Evolutionary conservation across 306 rosid species (phyloP).

Genomic region (Fragaria iinumae): DNA sequence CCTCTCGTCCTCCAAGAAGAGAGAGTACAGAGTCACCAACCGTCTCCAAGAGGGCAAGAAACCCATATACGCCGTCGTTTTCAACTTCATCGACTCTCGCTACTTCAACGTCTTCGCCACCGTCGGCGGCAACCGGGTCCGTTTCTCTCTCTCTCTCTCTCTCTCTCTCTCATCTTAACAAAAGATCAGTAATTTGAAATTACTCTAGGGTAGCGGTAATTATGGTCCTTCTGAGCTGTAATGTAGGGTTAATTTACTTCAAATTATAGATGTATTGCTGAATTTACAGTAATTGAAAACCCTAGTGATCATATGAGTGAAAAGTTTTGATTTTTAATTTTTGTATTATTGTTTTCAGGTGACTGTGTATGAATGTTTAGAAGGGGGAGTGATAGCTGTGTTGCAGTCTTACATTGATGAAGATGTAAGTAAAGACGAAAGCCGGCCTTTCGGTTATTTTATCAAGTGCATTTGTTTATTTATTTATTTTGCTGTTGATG

Average conservation of each 20-base stretch:
- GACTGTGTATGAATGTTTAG: conserved; percentile 71
- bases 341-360: conserved; percentile 41
- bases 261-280: too few relatives aligned
- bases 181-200: background rate
- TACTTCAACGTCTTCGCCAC: conserved; percentile 85
- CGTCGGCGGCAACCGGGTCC: conserved; percentile 87
- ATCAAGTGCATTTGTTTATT: background rate
- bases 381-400: conserved; percentile 82
- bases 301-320: background rate
- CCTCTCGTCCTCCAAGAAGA: conserved; percentile 49
- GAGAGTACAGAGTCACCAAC: conserved; percentile 78
- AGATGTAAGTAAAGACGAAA: conserved; percentile 55
- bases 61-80: conserved; percentile 81
- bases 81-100: conserved; percentile 85
- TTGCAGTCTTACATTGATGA: conserved; percentile 93
- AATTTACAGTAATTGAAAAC: background rate
- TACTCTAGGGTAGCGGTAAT: background rate
- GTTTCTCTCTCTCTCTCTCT: conserved; percentile 5
- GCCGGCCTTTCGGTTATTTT: background rate
- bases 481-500: background rate
- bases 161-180: background rate
- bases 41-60: conserved; percentile 93
- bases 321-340: background rate
- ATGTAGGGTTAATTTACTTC: background rate
- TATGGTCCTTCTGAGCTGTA: background rate